Conservation (phyloP, 2,329 filamentous ascomycete genomes). For the Aspergillus ochraceoroseus region DNA sequence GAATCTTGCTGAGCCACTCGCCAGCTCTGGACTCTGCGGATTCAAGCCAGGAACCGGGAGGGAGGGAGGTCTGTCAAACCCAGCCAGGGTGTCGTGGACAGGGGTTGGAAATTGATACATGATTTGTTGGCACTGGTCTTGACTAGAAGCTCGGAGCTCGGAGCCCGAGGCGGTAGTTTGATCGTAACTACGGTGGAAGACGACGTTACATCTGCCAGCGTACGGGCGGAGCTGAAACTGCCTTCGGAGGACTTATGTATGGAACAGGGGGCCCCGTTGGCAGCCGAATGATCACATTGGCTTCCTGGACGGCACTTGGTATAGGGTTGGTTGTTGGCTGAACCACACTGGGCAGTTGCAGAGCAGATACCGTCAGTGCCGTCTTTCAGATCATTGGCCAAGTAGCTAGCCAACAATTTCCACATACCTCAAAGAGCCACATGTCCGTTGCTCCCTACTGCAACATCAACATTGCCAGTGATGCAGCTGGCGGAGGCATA, state of each 20-base stretch:
- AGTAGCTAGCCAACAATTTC: too few relatives aligned
- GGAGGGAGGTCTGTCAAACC: conserved; percentile 41
- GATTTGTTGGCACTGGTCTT: neutral
- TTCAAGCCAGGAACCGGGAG: neutral
- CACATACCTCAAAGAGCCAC: conserved; percentile 28
- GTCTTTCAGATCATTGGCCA: too few relatives aligned
- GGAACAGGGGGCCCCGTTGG: conserved; percentile 36
- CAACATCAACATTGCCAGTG: conserved; percentile 14
- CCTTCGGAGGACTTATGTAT: neutral
- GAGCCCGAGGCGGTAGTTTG: conserved; percentile 40
- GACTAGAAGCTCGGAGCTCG: too few relatives aligned
- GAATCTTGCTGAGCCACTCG: conserved; percentile 1
- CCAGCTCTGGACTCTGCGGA: neutral
- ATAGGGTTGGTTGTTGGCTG: conserved; percentile 15
- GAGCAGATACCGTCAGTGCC: neutral
- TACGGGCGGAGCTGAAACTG: conserved; percentile 3
- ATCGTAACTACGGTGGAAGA: conserved; percentile 38
- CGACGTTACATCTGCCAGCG: conserved; percentile 31
- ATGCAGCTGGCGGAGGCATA: too few relatives aligned
- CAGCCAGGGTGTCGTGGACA: conserved; percentile 38
- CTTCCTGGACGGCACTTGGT: neutral
- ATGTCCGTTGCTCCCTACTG: conserved; percentile 29
- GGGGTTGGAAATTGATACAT: conserved; percentile 35
- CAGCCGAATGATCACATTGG: conserved; percentile 37
- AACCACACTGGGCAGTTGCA: conserved; percentile 21